Base-by-base conservation (phyloP, 768 basidiomycete species). In the Psilocybe sp. region DNA sequence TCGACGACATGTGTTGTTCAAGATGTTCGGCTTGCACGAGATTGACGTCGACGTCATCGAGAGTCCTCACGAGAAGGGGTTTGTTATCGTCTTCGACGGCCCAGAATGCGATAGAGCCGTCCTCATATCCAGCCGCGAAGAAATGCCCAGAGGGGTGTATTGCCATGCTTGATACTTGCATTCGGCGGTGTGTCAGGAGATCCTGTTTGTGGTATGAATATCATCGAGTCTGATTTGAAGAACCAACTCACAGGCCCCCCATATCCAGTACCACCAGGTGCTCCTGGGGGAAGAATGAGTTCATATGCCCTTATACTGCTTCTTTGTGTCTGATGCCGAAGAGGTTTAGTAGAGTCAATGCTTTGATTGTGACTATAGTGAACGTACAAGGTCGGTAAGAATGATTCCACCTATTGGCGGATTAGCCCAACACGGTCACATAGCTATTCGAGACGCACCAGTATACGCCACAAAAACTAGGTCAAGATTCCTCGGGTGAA, bases 61-160 rank as follows among this genome's bases (percentile, higher is more conserved):
- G 62, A 1, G 91, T 93, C 39, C 85, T 74, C 18, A 90, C 87
- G 44, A 85, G 71, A 16, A 96, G 68, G 0, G 92, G 87, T 46
- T 80, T 80, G 49, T 86, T 84, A 53, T 87, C 79, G 55, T 94
- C 90, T 40, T 88, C 84, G 2, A 85, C 69, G 0, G 88, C 84
- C 86, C 91, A 93, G 63, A 94, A 89, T 4, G 85, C 81, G 31
- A 96, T 77, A 44, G 81, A 84, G 7, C 93, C 92, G 64, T 96
- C 93, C 14, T 81, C 74, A 60, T 94, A 79, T 0, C 93, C 92
- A 11, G 82, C 85, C 16, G 80, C 89, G 52, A 96, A 86, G 52
- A 91, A 75, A 51, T 91, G 84, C 1, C 73, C 87, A 33, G 85
- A 71, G 5, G 91, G 89, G 62, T 93, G 84, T 54, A 92, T 73